phyloP scores from a whole-genome alignment of 2,329 filamentous ascomycete genomes.

The Aspergillus flavus region DNA sequence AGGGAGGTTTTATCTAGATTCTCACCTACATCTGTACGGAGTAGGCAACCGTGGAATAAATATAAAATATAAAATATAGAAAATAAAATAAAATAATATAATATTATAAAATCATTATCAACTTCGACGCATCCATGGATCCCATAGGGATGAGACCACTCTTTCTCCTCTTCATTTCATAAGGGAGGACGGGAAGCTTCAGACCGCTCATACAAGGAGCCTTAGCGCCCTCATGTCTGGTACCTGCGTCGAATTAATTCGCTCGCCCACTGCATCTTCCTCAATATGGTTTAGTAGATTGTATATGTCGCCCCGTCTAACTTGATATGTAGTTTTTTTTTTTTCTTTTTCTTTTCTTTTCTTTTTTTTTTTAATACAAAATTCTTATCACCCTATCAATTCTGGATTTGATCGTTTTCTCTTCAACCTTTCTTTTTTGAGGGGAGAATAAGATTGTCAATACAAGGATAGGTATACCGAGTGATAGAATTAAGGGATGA shows the following conservation, averaged over 20 bases:
- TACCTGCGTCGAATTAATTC: conserved; percentile 13
- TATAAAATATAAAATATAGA: not conserved
- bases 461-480: too few relatives aligned
- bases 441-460: too few relatives aligned
- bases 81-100: not conserved
- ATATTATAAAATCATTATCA: not conserved
- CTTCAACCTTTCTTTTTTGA: too few relatives aligned
- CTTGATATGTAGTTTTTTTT: not conserved
- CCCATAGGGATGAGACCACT: not conserved
- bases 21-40: too few relatives aligned
- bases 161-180: not conserved
- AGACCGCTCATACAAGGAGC: not conserved
- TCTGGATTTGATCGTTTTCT: too few relatives aligned
- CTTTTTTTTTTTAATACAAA: too few relatives aligned
- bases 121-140: not conserved
- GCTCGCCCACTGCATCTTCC: not conserved
- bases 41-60: not conserved
- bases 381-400: too few relatives aligned
- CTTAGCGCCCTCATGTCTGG: not conserved
- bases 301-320: not conserved
- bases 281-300: not conserved
- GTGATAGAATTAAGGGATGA: not conserved
- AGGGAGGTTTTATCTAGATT: not conserved
- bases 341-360: not conserved
- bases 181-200: not conserved